Evolutionary conservation across 805 yeast genomes (phyloP).

Genomic region (Lipomyces yamanashiensis): DNA sequence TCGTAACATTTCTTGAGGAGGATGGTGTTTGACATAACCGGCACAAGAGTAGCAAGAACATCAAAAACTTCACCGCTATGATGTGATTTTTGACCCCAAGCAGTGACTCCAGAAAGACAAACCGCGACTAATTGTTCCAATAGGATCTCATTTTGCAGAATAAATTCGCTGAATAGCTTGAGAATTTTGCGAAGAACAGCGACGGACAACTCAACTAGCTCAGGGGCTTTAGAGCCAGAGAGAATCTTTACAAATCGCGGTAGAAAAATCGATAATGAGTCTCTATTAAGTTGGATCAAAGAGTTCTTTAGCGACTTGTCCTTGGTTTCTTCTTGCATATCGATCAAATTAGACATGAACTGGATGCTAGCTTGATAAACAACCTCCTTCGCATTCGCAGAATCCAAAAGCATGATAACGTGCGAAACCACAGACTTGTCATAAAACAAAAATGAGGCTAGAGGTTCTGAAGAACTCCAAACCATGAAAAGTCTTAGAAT

Average conservation of each 20-base stretch:
- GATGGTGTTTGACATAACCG: slow-evolving; percentile 48
- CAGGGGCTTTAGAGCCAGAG: slow-evolving; percentile 11
- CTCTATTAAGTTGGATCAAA: neutral
- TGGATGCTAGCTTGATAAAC: slow-evolving; percentile 70
- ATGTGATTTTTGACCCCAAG: slow-evolving; percentile 21
- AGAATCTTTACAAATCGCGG: slow-evolving; percentile 25
- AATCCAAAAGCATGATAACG: slow-evolving; percentile 61
- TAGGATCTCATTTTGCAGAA: slow-evolving; percentile 11
- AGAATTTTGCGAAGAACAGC: slow-evolving; percentile 23
- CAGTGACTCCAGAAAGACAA: slow-evolving; percentile 25
- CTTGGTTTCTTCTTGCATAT: slow-evolving; percentile 6
- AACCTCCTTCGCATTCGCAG: slow-evolving; percentile 64
- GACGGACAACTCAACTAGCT: slow-evolving; percentile 19
- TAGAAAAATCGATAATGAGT: slow-evolving; percentile 14
- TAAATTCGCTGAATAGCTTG: neutral
- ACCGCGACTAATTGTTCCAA: slow-evolving; percentile 28
- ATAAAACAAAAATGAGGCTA: slow-evolving; percentile 55
- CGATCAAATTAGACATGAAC: slow-evolving; percentile 30
- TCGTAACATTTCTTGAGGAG: slow-evolving; percentile 51
- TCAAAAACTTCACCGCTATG: slow-evolving; percentile 23
- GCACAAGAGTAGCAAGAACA: slow-evolving; percentile 16
- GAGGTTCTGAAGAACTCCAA: slow-evolving; percentile 57
- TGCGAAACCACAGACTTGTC: slow-evolving; percentile 60
- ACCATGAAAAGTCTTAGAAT: slow-evolving; percentile 66
- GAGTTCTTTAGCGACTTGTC: neutral